Evolutionary conservation across 768 basidiomycete species (phyloP).

Genomic region (Lentinula raphanica): DNA sequence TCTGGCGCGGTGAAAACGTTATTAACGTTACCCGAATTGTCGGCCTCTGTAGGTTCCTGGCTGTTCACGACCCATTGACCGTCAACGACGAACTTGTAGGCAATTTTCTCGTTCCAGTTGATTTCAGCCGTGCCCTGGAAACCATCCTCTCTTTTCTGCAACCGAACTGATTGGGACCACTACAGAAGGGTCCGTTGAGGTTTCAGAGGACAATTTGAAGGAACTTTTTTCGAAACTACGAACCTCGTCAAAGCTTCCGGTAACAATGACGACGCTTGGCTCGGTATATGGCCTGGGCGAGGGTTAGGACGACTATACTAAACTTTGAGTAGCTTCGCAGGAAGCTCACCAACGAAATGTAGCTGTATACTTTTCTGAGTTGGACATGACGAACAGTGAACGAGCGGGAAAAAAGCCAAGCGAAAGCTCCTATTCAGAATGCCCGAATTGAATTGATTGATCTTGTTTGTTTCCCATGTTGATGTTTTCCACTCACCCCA

Average conservation of each 20-base stretch:
- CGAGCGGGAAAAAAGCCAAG: background rate
- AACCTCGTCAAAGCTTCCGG: conserved; percentile 77
- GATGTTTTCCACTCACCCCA: no score
- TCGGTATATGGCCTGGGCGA: conserved; percentile 51
- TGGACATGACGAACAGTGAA: background rate
- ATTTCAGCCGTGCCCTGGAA: conserved; percentile 52
- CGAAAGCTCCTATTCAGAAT: background rate
- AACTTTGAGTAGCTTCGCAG: background rate
- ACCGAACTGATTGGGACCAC: conserved; percentile 59
- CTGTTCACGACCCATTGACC: conserved; percentile 55
- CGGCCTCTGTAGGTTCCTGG: conserved; percentile 54
- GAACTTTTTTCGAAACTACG: conserved; percentile 19
- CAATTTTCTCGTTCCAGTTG: conserved; percentile 57
- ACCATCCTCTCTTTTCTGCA: conserved; percentile 46
- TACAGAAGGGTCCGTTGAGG: conserved; percentile 20
- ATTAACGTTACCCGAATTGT: conserved; percentile 63
- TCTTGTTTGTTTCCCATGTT: background rate
- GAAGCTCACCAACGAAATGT: background rate
- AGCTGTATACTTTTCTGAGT: background rate
- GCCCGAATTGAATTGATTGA: background rate
- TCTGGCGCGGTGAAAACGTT: conserved; percentile 57
- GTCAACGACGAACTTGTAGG: conserved; percentile 82
- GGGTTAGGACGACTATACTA: conserved; percentile 9
- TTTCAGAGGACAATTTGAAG: background rate
- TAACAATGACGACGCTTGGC: conserved; percentile 58